Evolutionary conservation across 75 land plant genomes (phyloP).

Genomic region (Azolla pinnata): DNA sequence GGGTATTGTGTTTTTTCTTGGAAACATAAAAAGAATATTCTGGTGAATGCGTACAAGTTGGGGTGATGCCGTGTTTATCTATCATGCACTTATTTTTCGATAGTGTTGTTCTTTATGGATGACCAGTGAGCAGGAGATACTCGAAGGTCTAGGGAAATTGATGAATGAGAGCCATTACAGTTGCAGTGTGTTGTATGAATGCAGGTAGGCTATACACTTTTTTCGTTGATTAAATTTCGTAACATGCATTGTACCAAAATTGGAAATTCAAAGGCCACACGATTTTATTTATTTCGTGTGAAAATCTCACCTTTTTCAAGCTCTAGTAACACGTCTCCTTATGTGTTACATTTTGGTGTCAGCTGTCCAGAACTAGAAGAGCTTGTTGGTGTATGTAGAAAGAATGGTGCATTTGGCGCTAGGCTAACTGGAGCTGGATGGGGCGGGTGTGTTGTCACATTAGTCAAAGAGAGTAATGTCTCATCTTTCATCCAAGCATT

Average conservation of each 20-base stretch:
- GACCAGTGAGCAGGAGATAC: constrained; percentile 65
- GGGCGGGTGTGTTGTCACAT: constrained; percentile 93
- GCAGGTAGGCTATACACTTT: constrained; percentile 56
- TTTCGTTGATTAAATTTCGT: not conserved
- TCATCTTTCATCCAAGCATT: constrained; percentile 76
- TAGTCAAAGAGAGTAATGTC: constrained; percentile 66
- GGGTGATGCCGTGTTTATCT: no score
- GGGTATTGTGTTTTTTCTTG: no score
- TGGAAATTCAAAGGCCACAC: no score
- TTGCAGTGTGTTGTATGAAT: constrained; percentile 88
- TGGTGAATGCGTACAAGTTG: no score
- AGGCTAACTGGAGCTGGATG: constrained; percentile 98
- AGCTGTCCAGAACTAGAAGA: constrained; percentile 97
- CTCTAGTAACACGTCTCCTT: not conserved
- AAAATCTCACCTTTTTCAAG: not conserved
- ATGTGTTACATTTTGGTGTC: constrained; percentile 6
- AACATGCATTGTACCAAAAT: not conserved
- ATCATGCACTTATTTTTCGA: no score
- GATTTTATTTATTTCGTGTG: constrained; percentile 5
- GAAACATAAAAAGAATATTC: no score
- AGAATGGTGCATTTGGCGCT: constrained; percentile 80
- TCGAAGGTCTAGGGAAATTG: constrained; percentile 72
- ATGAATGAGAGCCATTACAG: constrained; percentile 95
- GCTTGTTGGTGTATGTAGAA: constrained; percentile 61
- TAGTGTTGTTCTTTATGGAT: no score